Conservation (phyloP, 345 rosid genomes). For the Jatropha curcas region DNA sequence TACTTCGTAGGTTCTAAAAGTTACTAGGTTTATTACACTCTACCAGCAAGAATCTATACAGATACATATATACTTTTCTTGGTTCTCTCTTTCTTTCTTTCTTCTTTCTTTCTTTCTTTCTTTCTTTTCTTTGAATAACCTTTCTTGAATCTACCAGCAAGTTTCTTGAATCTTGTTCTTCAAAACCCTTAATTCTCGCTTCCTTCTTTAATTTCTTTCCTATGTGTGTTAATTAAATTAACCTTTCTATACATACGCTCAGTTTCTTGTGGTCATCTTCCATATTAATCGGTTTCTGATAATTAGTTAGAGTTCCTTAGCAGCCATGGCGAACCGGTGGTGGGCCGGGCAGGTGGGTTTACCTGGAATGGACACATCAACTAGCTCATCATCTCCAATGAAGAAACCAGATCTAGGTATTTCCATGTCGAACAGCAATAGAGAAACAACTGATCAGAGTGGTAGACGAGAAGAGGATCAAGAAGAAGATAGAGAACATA, state of each 20-base stretch:
- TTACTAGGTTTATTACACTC: background rate
- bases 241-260: too few relatives aligned
- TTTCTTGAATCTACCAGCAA: too few relatives aligned
- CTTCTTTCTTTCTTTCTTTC: background rate
- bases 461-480: slow-evolving; percentile 32
- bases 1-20: background rate
- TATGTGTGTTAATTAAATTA: background rate
- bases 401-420: slow-evolving; percentile 76
- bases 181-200: background rate
- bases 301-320: background rate
- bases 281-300: background rate
- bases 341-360: slow-evolving; percentile 67
- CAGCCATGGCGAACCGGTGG: slow-evolving; percentile 41
- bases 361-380: slow-evolving; percentile 51
- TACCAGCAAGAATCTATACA: background rate
- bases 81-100: background rate
- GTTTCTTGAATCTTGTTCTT: background rate
- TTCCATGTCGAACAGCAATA: slow-evolving; percentile 49
- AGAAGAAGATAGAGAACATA: slow-evolving; percentile 52
- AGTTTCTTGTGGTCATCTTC: too few relatives aligned
- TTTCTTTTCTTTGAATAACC: too few relatives aligned
- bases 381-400: slow-evolving; percentile 57
- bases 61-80: background rate
- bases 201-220: background rate
- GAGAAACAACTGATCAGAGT: slow-evolving; percentile 37